Base-by-base conservation (phyloP, 768 basidiomycete species). In the Lactifluus piperatus region DNA sequence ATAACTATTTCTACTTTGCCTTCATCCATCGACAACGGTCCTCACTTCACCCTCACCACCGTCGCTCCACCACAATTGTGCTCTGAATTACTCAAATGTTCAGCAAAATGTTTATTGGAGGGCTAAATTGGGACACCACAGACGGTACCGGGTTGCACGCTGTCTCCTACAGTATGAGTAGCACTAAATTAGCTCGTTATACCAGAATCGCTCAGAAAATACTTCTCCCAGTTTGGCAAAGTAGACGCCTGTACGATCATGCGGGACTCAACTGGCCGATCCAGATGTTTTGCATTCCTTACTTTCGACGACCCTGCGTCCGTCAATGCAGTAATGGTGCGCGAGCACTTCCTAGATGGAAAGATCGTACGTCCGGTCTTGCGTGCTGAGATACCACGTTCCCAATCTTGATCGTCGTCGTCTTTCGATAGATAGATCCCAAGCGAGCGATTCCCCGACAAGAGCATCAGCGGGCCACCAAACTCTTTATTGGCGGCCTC, bases 41-140 rank as follows among this genome's bases (percentile, higher is more conserved):
- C 49, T 48, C 52, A 51, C 59, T 22, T 54, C 64, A 32, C 55
- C 54, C 36, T 37, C 60, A 45, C 18, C 51, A 8, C 52, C 60
- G 50, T 51, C 62, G 29, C 60, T 49, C 54, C 52, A 24, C 63
- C 30, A 54, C 64, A 39, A 36, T 30, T 57, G 45, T 43, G 44
- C 48, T 44, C 32, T 49, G 50, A 51, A 59, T 54, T 39, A 54
- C 37, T 47, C 56, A 39, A 54, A 51, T 56, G 13, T 74, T 70
- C 79, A 97, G 95, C 75, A 98, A 98, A 79, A 97, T 98, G 94
- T 98, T 98, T 74, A 93, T 98, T 70, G 94, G 94, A 57, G 94
- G 94, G 60, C 79, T 98, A 63, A 97, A 97, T 76, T 98, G 94
- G 94, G 94, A 97, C 73, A 97, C 94, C 67, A 94, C 91, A 71